Evolutionary conservation across 371 early-diverging fungal genomes (phyloP).

Genomic region (Catenaria anguillulae): DNA sequence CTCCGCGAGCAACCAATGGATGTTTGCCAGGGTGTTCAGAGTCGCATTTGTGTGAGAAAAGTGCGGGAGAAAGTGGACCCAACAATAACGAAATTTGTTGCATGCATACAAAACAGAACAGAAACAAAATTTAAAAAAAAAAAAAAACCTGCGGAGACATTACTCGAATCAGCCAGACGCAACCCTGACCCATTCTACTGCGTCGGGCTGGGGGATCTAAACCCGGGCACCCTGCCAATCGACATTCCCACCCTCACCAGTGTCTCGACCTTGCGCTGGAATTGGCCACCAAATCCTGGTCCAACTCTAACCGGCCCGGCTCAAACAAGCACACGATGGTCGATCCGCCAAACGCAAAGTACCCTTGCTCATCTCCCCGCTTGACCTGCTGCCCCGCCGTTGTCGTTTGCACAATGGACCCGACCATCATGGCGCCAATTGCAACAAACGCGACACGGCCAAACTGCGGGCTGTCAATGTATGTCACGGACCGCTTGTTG

Average conservation of each 20-base stretch:
- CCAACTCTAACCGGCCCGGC: neutral
- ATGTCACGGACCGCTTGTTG: conserved; percentile 56
- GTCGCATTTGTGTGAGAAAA: too few relatives aligned
- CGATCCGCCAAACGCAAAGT: conserved; percentile 48
- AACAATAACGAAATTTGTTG: too few relatives aligned
- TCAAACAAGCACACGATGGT: neutral
- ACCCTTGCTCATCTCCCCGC: conserved; percentile 67
- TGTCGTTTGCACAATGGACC: conserved; percentile 57
- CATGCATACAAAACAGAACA: too few relatives aligned
- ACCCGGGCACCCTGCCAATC: neutral
- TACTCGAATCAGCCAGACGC: too few relatives aligned
- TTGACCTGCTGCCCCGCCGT: conserved; percentile 32
- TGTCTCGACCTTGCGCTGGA: neutral
- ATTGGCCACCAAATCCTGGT: neutral
- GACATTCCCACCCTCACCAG: conserved; percentile 7
- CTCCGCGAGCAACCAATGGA: too few relatives aligned
- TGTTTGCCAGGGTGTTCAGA: too few relatives aligned
- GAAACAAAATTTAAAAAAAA: too few relatives aligned
- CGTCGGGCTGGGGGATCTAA: too few relatives aligned
- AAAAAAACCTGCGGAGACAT: too few relatives aligned
- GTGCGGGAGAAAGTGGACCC: too few relatives aligned
- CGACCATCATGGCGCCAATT: conserved; percentile 83
- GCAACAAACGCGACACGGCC: conserved; percentile 56
- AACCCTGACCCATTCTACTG: too few relatives aligned
- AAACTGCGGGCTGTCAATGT: conserved; percentile 48